A percentile compares a stretch with the other conserved stretches of the same genome.
Conservation (phyloP, 495 filamentous ascomycete species). For the Cryomyces minteri region DNA sequence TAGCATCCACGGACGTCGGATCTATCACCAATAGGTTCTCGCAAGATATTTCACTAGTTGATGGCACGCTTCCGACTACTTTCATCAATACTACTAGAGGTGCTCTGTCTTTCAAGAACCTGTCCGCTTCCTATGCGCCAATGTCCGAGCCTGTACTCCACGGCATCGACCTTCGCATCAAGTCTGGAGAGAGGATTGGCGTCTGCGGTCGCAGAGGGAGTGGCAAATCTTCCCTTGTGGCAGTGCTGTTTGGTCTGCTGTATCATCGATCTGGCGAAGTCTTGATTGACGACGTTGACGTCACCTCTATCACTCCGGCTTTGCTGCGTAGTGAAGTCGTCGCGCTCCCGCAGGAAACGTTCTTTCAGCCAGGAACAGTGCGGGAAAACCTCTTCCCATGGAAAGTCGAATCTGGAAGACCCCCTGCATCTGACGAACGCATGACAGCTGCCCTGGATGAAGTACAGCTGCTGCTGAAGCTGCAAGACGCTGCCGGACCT, state of each 20-base stretch:
- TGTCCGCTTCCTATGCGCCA: not conserved
- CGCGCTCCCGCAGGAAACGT: constrained; percentile 13
- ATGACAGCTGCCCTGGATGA: constrained; percentile 57
- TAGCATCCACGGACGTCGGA: constrained; percentile 24
- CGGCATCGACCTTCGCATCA: constrained; percentile 49
- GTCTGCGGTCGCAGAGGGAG: constrained; percentile 77
- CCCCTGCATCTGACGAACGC: constrained; percentile 31
- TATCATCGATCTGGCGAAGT: constrained; percentile 5
- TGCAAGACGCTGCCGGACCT: constrained; percentile 15
- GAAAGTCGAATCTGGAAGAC: constrained; percentile 23
- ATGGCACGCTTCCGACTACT: constrained; percentile 19
- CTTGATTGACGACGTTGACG: constrained; percentile 9
- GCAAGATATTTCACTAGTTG: constrained; percentile 28
- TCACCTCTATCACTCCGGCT: constrained; percentile 4
- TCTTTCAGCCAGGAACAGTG: constrained; percentile 68
- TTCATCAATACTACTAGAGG: not conserved
- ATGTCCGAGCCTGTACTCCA: constrained; percentile 27
- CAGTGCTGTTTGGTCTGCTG: constrained; percentile 9
- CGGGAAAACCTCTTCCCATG: constrained; percentile 73
- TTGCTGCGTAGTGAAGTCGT: constrained; percentile 6
- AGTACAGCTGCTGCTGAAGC: constrained; percentile 37
- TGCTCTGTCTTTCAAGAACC: not conserved
- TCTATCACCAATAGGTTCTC: constrained; percentile 26
- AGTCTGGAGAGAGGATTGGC: constrained; percentile 54
- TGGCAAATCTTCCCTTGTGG: constrained; percentile 50